Evolutionary conservation across 2,329 filamentous ascomycete species (phyloP), one percentile per base, ranked within the genome.

Genomic region (Fusarium decemcellulare): DNA sequence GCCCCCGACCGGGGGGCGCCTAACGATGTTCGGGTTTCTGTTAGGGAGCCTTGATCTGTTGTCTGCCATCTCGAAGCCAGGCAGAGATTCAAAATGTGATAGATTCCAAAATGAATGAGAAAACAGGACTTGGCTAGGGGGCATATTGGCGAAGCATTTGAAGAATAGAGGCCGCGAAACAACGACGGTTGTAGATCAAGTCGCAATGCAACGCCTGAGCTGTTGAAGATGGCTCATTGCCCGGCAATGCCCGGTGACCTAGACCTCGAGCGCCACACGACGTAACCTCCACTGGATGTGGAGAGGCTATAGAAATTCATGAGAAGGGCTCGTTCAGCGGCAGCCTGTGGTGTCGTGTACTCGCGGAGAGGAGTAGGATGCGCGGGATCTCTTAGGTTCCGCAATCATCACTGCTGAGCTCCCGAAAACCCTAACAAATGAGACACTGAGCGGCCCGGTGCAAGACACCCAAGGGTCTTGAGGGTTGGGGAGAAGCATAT

Each of bases 21-120:
- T 46, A 56, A 63, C 48, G 42, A 40, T 57, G 57, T 56, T 62
- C 63, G 61, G 67, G 29, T 48, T 48, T 34, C 47, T 18, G 39
- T 32, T 30, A 36, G 37, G 47, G 15, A 47, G 34, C 47, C 47
- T 40, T 57, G 29, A 44, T 56, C 44, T n/a, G 12, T 16, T 63
- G 16, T 37, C 43, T 52, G 52, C 44, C 29, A 47, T 48, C 30
- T 9, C 30, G 14, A 47, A 12, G 23, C 18, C 30, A 15, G 14
- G 52, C 39, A 39, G 46, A 40, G 47, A 46, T 42, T 23, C 43
- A 34, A 40, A 51, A 62, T 56, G 61, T 57, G 59, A 71, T 29
- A 61, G 44, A 65, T 51, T 61, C 48, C 18, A 55, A 59, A 39
- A 48, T 57, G 14, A 39, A 27, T 30, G 50, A 59, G 43, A 53